Base-by-base conservation (phyloP, 306 rosid species). In the Lotus japonicus region DNA sequence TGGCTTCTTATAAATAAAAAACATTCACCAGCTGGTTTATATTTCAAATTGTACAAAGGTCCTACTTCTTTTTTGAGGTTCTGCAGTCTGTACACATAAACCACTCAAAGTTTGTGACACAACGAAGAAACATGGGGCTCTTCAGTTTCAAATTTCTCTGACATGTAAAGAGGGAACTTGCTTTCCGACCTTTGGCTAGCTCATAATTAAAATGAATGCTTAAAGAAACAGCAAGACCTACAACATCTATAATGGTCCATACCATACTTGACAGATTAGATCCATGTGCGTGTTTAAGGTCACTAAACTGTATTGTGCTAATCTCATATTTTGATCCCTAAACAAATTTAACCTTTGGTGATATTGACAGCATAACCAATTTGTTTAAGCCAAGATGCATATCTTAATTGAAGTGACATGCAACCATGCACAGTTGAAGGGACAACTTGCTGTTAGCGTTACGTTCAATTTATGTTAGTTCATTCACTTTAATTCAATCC, bases 161-260 rank as follows among this genome's bases (percentile, higher is more conserved):
- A 50, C 81, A 78, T 54, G 65, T 57, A 38, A 60, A 56, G 61
- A 65, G 14, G 46, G 76, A 81, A 51, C 75, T 49, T 66, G 73
- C 78, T 82, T 73, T 78, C 59, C 51, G 59, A 70, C 68, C 61
- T 10, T 53, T 15, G 75, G 11, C 7, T 31, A n/a, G 18, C 14
- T 70, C 67, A 68, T 78, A 48, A 78, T 78, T 66, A 60, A 54
- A 63, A 33, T 17, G 16, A 73, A 62, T 41, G 16, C 78, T 75
- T 75, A 2, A 78, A 82, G 83, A 62, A 58, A 70, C 76, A 46
- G 65, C 83, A 59, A 74, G 26, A 53, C 72, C 72, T 44, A 56
- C 67, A 23, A 38, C 56, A 33, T 73, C 43, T 48, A 59, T 11
- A 74, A 64, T 72, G 62, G 68, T 43, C 53, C 26, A 38, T 33